Evolutionary conservation across 2,329 filamentous ascomycete genomes (phyloP), one percentile per base, ranked within the genome.

Genomic region (Phaeomoniella chlamydospora): DNA sequence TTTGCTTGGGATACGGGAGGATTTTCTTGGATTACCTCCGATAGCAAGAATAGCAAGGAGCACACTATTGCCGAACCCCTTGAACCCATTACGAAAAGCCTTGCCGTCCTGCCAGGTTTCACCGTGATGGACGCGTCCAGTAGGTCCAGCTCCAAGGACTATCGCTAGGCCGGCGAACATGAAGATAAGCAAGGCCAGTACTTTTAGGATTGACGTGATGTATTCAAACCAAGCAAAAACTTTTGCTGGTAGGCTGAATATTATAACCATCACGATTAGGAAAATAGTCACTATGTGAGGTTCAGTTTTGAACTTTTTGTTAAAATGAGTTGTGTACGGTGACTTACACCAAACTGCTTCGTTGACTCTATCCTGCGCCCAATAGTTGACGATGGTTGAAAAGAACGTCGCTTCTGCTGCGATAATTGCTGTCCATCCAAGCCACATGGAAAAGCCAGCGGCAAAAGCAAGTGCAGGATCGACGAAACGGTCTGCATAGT

Each of bases 141-240:
- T 45, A 2, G 59, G 54, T 1, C 58, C 61, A 22, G 61, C 61
- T 6, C 60, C 61, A 6, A 48, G 39, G 18, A 59, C 51, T 31
- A 63, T 48, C 13, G 60, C 55, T 12, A 62, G 42, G 0, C 47
- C 49, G n/a, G 53, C 37, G 14, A 59, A 40, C 26, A 58, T 52
- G 35, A 60, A 45, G 13, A 59, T 47, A 11, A 62, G 34, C 35
- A 61, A 52, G 9, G 51, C 40, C 4, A 58, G 30, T 14, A 61
- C 54, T 37, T 62, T 62, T 37, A 60, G 44, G 10, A 57, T 35
- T 0, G 54, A 55, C 0, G 50, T 51, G 14, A 49, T 19, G 31
- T 55, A 57, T 41, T 58, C 52, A 18, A 57, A 56, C 51, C 54
- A 58, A 3, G 50, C 57, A 35, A 59, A 59, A 10, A 43, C 43